Conservation (phyloP, 2,329 filamentous ascomycete species). For the Aspergillus hortae region DNA sequence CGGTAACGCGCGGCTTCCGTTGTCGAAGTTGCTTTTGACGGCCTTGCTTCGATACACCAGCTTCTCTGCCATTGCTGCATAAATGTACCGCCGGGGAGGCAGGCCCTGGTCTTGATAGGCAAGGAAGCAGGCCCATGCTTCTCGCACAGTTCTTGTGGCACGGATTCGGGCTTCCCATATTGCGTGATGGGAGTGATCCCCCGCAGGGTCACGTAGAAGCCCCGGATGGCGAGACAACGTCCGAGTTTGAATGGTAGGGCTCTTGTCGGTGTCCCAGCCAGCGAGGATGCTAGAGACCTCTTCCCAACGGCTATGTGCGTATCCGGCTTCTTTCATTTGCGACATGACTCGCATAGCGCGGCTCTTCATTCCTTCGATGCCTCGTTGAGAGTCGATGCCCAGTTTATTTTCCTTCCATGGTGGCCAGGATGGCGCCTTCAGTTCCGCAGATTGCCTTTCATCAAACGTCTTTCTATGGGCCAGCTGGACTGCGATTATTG, state of each 20-base stretch:
- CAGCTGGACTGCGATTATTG: conserved; percentile 54
- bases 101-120: conserved; percentile 48
- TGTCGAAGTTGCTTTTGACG: conserved; percentile 18
- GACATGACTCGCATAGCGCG: conserved; percentile 54
- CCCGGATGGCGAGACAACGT: conserved; percentile 36
- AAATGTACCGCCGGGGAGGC: conserved; percentile 41
- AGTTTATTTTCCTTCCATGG: conserved; percentile 62
- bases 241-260: conserved; percentile 61
- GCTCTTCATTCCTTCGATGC: conserved; percentile 54
- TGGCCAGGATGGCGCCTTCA: conserved; percentile 61
- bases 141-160: conserved; percentile 58
- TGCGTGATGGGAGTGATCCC: conserved; percentile 23
- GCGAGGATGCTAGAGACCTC: conserved; percentile 51
- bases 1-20: conserved; percentile 38
- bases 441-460: conserved; percentile 56
- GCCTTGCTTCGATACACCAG: conserved; percentile 40
- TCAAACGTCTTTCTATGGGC: conserved; percentile 53
- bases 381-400: conserved; percentile 58
- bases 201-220: conserved; percentile 14
- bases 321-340: conserved; percentile 59
- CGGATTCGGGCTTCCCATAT: conserved; percentile 58
- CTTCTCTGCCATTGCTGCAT: conserved; percentile 57
- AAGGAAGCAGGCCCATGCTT: conserved; percentile 64
- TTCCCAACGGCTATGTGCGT: conserved; percentile 51
- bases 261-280: conserved; percentile 62